These are phyloP conservation scores for Didymella keratinophila DNA, from an alignment of 2,329 filamentous ascomycete species.

Conservation along the genomic window DNA sequence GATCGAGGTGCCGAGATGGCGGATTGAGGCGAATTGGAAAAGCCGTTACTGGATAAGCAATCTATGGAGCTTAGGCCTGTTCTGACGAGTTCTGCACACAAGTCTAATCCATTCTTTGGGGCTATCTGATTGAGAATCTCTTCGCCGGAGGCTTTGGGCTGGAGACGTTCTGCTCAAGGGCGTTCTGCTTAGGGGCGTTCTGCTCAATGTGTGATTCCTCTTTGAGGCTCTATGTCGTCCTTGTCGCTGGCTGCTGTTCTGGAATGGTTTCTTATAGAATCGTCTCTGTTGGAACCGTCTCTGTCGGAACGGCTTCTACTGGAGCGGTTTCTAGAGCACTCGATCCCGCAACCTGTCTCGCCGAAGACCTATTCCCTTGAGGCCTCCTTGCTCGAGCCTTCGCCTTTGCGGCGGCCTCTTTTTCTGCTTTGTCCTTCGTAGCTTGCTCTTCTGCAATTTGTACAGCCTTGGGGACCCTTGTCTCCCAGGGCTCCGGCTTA, in stretches of 20 bases:
- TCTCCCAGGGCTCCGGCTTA: background rate
- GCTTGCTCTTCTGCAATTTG: background rate
- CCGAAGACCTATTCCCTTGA: background rate
- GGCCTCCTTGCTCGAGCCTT: background rate
- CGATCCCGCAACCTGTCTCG: too few species aligned
- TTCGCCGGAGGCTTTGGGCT: background rate
- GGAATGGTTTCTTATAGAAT: background rate
- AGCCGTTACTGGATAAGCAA: background rate
- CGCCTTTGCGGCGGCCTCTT: background rate
- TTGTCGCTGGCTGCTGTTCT: background rate
- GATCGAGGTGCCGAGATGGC: constrained; percentile 2
- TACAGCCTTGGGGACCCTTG: background rate
- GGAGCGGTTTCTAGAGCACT: too few species aligned
- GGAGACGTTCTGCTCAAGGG: background rate
- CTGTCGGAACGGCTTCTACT: too few species aligned
- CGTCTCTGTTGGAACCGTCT: too few species aligned
- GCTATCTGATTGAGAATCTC: background rate
- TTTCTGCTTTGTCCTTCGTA: background rate
- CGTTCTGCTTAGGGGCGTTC: background rate
- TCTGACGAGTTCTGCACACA: background rate
- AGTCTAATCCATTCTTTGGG: background rate
- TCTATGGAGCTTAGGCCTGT: background rate
- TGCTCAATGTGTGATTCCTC: background rate
- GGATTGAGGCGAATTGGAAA: background rate
- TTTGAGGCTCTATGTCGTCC: background rate